Conservation (phyloP, 75 land plant genomes). For the Cunninghamia lanceolata region DNA sequence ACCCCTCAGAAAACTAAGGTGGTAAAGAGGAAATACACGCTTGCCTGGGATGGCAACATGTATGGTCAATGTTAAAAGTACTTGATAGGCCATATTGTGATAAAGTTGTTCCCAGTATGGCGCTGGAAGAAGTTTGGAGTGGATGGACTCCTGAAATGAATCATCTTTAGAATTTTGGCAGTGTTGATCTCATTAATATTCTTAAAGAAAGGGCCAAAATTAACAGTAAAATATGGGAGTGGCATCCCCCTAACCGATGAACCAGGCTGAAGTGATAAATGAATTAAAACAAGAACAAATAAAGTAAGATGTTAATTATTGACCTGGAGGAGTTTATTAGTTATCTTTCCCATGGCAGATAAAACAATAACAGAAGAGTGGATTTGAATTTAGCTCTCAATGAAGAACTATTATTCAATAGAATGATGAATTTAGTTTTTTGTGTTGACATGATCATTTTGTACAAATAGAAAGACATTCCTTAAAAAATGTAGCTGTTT, state of each 20-base stretch:
- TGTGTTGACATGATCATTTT: too few species aligned
- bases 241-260: too few species aligned
- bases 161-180: neutral
- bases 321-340: constrained; percentile 88
- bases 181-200: neutral
- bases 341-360: constrained; percentile 99
- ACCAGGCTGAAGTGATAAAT: too few species aligned
- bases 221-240: too few species aligned
- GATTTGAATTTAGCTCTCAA: too few species aligned
- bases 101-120: neutral
- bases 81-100: too few species aligned
- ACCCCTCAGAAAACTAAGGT: neutral
- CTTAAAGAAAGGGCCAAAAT: neutral
- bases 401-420: too few species aligned
- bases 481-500: too few species aligned
- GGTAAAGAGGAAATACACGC: too few species aligned
- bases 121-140: neutral
- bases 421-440: too few species aligned
- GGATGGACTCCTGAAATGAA: neutral
- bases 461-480: too few species aligned
- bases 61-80: neutral
- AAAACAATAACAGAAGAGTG: constrained; percentile 92
- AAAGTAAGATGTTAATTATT: neutral
- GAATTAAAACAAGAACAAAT: neutral
- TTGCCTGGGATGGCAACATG: neutral